These are phyloP conservation scores for Vitis rotundifolia DNA, from an alignment of 164 flowering plant genomes.

Conservation along the genomic window DNA sequence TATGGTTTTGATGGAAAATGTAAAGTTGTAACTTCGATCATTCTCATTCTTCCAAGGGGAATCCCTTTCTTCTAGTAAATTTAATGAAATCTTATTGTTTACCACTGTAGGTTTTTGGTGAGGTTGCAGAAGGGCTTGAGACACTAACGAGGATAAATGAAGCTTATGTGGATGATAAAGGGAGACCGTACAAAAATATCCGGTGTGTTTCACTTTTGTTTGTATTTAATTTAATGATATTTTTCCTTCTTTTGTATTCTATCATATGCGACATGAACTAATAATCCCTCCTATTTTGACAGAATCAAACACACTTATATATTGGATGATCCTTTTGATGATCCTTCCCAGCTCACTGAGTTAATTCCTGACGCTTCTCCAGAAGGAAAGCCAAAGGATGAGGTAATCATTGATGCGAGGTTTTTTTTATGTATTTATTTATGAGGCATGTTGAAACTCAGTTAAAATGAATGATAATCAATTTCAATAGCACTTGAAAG, in stretches of 20 bases:
- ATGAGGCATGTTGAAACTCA: not conserved
- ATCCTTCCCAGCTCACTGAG: slow-evolving; percentile 75
- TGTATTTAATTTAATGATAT: slow-evolving; percentile 2
- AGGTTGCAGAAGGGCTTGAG: slow-evolving; percentile 88
- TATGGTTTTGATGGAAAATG: no score
- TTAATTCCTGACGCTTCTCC: slow-evolving; percentile 89
- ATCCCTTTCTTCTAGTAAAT: no score
- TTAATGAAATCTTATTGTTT: not conserved
- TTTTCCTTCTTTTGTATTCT: not conserved
- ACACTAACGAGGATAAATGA: slow-evolving; percentile 88
- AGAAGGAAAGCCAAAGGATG: slow-evolving; percentile 85
- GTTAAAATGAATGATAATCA: no score
- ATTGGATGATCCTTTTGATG: slow-evolving; percentile 94
- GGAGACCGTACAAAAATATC: slow-evolving; percentile 83
- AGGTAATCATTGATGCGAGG: slow-evolving; percentile 41
- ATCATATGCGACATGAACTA: not conserved
- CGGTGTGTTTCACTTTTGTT: slow-evolving; percentile 35
- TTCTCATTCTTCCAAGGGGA: not conserved
- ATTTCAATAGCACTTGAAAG: no score
- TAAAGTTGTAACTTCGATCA: no score
- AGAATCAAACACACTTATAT: slow-evolving; percentile 92
- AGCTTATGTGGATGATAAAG: slow-evolving; percentile 85
- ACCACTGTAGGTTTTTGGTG: slow-evolving; percentile 77
- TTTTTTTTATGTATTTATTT: not conserved
- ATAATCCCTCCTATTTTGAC: slow-evolving; percentile 18